Percentiles rank a stretch among this genome's conserved stretches.
These are phyloP conservation scores for Acacia melanoxylon DNA, from an alignment of 306 rosid species.

Conservation along the genomic window DNA sequence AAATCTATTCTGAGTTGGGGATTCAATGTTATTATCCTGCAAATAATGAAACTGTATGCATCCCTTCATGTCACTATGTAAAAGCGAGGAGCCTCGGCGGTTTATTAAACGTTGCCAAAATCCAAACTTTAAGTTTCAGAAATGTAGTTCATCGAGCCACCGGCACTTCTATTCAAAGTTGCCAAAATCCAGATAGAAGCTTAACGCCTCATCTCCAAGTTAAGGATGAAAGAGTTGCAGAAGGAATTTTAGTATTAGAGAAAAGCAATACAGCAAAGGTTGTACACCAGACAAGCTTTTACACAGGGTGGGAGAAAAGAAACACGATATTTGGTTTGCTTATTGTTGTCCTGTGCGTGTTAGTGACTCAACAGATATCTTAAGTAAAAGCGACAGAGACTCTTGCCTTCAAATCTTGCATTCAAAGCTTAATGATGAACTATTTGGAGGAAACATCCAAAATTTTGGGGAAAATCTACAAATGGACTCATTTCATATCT, in stretches of 20 bases:
- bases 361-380: constrained; percentile 29
- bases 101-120: constrained; percentile 55
- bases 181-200: constrained; percentile 45
- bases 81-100: constrained; percentile 67
- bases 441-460: constrained; percentile 43
- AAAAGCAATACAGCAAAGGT: constrained; percentile 53
- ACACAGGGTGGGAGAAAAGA: constrained; percentile 54
- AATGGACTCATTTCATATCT: constrained; percentile 42
- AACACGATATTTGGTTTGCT: constrained; percentile 50
- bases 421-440: constrained; percentile 33
- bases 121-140: constrained; percentile 73
- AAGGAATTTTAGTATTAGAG: constrained; percentile 69
- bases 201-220: constrained; percentile 47
- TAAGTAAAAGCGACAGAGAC: constrained; percentile 12
- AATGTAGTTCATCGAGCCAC: constrained; percentile 47
- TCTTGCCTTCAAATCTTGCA: constrained; percentile 41
- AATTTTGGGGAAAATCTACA: constrained; percentile 45
- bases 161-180: constrained; percentile 43
- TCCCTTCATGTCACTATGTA: constrained; percentile 57
- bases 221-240: constrained; percentile 68
- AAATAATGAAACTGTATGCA: constrained; percentile 62
- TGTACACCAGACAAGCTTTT: constrained; percentile 67
- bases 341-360: constrained; percentile 40
- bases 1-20: constrained; percentile 78
- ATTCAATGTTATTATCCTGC: constrained; percentile 79